These are phyloP conservation scores for Cucurbitaria berberidis DNA, from an alignment of 2,329 filamentous ascomycete genomes.

Conservation along the genomic window DNA sequence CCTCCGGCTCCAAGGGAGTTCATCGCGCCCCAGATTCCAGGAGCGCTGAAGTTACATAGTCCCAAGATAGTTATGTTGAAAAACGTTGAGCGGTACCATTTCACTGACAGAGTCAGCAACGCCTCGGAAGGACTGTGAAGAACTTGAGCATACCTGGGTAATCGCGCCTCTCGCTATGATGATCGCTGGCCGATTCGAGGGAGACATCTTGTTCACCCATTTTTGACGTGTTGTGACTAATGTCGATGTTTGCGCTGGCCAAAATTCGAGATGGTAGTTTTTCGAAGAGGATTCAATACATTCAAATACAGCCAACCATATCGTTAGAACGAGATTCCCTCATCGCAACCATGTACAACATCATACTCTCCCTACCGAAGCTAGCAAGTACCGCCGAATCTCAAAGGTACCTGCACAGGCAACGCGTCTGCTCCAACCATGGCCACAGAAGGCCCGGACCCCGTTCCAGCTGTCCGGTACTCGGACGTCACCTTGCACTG, in stretches of 20 bases:
- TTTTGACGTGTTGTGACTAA: not conserved
- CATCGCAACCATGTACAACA: not conserved
- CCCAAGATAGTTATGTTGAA: slow-evolving; percentile 76
- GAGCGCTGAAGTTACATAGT: slow-evolving; percentile 72
- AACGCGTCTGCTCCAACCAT: not conserved
- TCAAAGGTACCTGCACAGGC: not conserved
- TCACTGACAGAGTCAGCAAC: slow-evolving; percentile 50
- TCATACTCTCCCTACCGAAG: not conserved
- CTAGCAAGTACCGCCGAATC: not conserved
- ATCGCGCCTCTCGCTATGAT: slow-evolving; percentile 26
- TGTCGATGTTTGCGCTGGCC: not conserved
- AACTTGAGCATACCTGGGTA: slow-evolving; percentile 27
- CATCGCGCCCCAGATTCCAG: slow-evolving; percentile 74
- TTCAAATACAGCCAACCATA: not conserved
- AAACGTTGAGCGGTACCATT: slow-evolving; percentile 74
- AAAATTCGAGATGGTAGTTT: not conserved
- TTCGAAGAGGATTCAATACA: not conserved
- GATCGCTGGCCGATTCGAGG: slow-evolving; percentile 27
- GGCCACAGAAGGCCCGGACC: not conserved
- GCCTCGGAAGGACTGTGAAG: not conserved
- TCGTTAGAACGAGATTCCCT: not conserved
- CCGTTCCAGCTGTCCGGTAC: slow-evolving; percentile 1
- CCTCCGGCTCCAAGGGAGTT: slow-evolving; percentile 75
- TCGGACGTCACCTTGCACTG: slow-evolving; percentile 1
- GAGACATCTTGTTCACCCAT: slow-evolving; percentile 23